phyloP scores from a whole-genome alignment of 2,329 filamentous ascomycete genomes.

The Hypoxylon sp. region DNA sequence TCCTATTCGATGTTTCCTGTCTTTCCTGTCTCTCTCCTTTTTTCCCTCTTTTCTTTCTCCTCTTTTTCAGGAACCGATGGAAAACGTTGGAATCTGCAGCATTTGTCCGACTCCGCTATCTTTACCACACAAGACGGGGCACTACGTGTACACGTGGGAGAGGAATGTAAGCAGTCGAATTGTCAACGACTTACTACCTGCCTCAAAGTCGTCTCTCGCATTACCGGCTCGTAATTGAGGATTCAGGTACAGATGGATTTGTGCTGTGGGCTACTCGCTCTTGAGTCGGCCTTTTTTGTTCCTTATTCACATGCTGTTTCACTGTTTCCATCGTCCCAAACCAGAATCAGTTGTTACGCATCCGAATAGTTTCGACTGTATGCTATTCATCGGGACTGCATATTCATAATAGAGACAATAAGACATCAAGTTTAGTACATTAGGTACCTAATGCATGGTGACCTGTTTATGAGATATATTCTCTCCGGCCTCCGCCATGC shows the following conservation, averaged over 20 bases:
- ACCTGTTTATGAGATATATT: not conserved
- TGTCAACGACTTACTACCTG: not conserved
- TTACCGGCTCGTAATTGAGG: not conserved
- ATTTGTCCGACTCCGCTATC: slow-evolving; percentile 27
- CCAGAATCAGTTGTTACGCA: slow-evolving; percentile 10
- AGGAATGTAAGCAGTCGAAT: slow-evolving; percentile 17
- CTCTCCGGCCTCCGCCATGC: slow-evolving; percentile 16
- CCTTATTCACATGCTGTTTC: slow-evolving; percentile 7
- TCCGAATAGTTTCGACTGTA: slow-evolving; percentile 16
- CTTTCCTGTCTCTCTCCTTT: no score
- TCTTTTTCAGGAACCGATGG: slow-evolving; percentile 8
- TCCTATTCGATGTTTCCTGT: slow-evolving; percentile 13
- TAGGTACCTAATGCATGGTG: not conserved
- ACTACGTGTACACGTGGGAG: slow-evolving; percentile 14
- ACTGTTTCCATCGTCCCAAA: not conserved
- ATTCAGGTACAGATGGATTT: slow-evolving; percentile 15
- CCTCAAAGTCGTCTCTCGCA: not conserved
- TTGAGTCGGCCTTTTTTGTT: slow-evolving; percentile 9
- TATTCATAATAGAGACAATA: not conserved
- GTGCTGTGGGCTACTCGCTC: slow-evolving; percentile 11
- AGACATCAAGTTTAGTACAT: not conserved
- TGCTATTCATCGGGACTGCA: slow-evolving; percentile 8
- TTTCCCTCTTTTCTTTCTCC: no score
- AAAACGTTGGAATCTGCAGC: slow-evolving; percentile 6
- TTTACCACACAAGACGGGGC: slow-evolving; percentile 8